Evolutionary conservation across 805 yeast species (phyloP).

Genomic region (Metschnikowia dekortorum): DNA sequence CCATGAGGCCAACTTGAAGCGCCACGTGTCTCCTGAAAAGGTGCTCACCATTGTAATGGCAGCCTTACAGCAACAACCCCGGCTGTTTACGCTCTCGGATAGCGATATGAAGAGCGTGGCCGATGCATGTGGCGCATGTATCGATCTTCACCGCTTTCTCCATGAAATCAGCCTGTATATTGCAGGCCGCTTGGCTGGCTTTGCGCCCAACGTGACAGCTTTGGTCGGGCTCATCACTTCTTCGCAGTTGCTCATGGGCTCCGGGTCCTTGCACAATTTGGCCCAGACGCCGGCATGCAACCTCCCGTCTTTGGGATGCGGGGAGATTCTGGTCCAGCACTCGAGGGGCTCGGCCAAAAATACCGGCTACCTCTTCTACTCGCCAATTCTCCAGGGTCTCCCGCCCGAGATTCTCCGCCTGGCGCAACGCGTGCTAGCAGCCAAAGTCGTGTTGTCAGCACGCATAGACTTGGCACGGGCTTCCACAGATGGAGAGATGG

Average conservation of each 20-base stretch:
- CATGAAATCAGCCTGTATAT: conserved; percentile 48
- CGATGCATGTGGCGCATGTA: conserved; percentile 45
- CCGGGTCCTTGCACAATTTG: conserved; percentile 66
- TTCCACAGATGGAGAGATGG: conserved; percentile 46
- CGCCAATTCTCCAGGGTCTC: conserved; percentile 54
- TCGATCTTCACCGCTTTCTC: conserved; percentile 42
- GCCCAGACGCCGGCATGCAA: conserved; percentile 79
- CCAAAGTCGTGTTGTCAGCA: conserved; percentile 76
- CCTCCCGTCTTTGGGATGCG: conserved; percentile 68
- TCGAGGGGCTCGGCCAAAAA: conserved; percentile 47
- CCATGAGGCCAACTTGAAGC: conserved; percentile 34
- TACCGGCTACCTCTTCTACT: conserved; percentile 64
- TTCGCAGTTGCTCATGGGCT: conserved; percentile 62
- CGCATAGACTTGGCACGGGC: conserved; percentile 61
- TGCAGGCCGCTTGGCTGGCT: conserved; percentile 47
- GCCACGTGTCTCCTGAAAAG: conserved; percentile 57
- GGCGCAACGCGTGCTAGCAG: conserved; percentile 75
- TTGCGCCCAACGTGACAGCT: conserved; percentile 78
- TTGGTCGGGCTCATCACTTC: conserved; percentile 70
- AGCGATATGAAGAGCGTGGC: conserved; percentile 35
- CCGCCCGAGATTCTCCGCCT: conserved; percentile 59
- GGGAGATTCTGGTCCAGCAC: conserved; percentile 31
- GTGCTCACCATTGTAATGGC: conserved; percentile 72
- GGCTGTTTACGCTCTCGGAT: conserved; percentile 13
- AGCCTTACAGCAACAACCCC: conserved; percentile 42